Evolutionary conservation across 345 rosid genomes (phyloP).

Genomic region (Erucastrum elatum): DNA sequence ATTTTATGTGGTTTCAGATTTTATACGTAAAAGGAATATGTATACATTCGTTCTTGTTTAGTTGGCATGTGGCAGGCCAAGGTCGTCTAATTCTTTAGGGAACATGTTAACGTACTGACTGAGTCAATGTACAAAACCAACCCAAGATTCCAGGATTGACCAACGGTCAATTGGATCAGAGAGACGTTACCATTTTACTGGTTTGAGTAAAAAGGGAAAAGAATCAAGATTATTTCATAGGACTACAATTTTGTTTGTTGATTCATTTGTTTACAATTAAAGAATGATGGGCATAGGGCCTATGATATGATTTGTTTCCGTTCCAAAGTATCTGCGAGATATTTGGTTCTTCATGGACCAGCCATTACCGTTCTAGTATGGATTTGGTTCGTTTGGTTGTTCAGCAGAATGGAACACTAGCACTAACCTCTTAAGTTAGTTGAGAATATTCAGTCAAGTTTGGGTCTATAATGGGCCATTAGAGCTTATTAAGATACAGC

Average conservation of each 20-base stretch:
- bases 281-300: neutral
- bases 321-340: neutral
- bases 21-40: neutral
- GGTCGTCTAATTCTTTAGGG: neutral
- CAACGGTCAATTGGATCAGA: neutral
- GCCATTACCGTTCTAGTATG: neutral
- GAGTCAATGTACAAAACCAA: neutral
- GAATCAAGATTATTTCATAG: neutral
- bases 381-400: neutral
- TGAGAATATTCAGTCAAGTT: neutral
- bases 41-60: neutral
- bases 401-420: neutral
- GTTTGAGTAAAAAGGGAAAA: neutral
- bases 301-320: neutral
- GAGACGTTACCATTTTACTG: neutral
- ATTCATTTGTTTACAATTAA: neutral
- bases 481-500: neutral
- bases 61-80: neutral
- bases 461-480: neutral
- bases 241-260: neutral
- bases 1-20: neutral
- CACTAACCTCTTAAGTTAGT: neutral
- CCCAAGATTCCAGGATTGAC: neutral
- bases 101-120: neutral
- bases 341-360: neutral